Percentiles rank a stretch among this genome's conserved stretches.
phyloP scores from a whole-genome alignment of 2,329 filamentous ascomycete genomes.

The Pseudogymnoascus sp. region DNA sequence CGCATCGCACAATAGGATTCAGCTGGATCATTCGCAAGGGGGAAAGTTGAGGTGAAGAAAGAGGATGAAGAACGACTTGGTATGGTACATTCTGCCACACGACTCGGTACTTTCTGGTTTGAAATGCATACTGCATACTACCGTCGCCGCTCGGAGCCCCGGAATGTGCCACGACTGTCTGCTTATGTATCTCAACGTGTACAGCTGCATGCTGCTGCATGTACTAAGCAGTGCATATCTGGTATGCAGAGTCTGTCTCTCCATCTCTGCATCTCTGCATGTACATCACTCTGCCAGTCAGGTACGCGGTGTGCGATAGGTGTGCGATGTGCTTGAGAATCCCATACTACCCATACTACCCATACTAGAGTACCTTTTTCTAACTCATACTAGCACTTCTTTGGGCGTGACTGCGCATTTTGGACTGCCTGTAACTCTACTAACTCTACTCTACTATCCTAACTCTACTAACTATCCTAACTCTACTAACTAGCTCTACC shows the following conservation, averaged over 20 bases:
- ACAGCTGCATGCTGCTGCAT: neutral
- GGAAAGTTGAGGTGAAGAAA: neutral
- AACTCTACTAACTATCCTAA: too few relatives aligned
- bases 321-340: neutral
- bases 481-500: too few relatives aligned
- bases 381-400: neutral
- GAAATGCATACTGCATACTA: neutral
- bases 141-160: neutral
- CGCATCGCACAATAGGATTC: neutral
- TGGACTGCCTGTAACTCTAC: too few relatives aligned
- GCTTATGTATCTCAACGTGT: neutral
- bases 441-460: too few relatives aligned
- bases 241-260: too few relatives aligned
- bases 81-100: neutral
- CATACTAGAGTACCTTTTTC: neutral
- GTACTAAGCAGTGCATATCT: neutral
- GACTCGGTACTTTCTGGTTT: neutral
- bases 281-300: neutral
- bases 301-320: neutral
- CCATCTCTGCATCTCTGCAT: too few relatives aligned
- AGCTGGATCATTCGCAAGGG: neutral
- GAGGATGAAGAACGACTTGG: neutral
- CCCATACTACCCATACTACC: neutral
- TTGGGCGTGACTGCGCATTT: neutral
- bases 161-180: neutral